Evolutionary conservation across 768 basidiomycete genomes (phyloP), one percentile per base, ranked within the genome.

Genomic region (Collybia sordida): DNA sequence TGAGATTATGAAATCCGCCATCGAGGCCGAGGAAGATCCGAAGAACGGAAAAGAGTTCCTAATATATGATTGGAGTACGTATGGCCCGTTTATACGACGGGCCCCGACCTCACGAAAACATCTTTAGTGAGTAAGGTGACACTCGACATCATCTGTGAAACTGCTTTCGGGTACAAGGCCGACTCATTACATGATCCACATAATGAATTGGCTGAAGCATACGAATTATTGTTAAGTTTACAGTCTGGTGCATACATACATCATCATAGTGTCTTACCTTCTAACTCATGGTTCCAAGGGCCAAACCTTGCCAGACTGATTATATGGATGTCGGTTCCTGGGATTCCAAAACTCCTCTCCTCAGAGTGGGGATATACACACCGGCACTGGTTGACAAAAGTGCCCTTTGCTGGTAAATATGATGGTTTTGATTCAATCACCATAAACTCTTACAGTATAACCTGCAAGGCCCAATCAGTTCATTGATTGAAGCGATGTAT

Each of bases 141-240:
- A 0, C 68, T 81, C 6, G 78, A 80, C 53, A 77, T 80, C 47
- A 79, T 80, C 39, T 79, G 77, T 60, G 67, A 68, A 6, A 75
- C 79, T 8, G 77, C 75, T 0, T 78, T 80, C 46, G 75, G 74
- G 11, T 80, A 80, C 57, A 60, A 65, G 31, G 53, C 77, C 6
- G 72, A 79, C 52, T 72, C 73, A 2, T 62, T 80, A 11, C 70
- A 69, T 54, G 65, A 77, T 49, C 73, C 78, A 0, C 59, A 73
- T 47, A 77, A 77, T 47, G 75, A 75, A 47, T 67, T 80, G 15
- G 72, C 77, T 7, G 64, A 69, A 25, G 77, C 79, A 6, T 80
- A 77, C 49, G 73, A 79, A 37, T 58, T 67, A 1, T 58, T 79
- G 3, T 54, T 77, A 23, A 65, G 56, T 27, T 62, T 75, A 7